Evolutionary conservation across 1,284 basidiomycete genomes (phyloP).

Genomic region (Rhodotorula sp.): DNA sequence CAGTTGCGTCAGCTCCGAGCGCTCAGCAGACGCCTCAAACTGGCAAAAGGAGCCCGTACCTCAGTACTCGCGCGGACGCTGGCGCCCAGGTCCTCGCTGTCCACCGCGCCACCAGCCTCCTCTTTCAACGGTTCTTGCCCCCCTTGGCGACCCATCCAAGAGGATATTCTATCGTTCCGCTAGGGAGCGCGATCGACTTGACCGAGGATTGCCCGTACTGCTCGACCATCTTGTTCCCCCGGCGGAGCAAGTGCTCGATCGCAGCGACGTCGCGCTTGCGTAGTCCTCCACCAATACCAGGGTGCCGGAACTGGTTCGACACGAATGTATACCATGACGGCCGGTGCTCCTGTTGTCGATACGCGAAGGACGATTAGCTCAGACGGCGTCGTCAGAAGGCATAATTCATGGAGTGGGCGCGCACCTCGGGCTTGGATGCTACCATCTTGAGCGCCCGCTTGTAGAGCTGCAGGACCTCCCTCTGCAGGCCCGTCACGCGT

Average conservation of each 20-base stretch:
- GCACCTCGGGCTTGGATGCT: conserved; percentile 34
- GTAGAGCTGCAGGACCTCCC: conserved; percentile 37
- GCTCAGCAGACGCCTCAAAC: too few relatives aligned
- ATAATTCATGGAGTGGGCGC: not conserved
- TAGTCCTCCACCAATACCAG: conserved; percentile 39
- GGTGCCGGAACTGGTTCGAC: conserved; percentile 42
- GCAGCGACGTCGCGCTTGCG: conserved; percentile 39
- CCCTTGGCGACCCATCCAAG: conserved; percentile 30
- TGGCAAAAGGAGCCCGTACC: too few relatives aligned
- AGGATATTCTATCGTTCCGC: conserved; percentile 10
- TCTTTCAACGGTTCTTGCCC: conserved; percentile 2
- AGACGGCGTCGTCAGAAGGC: too few relatives aligned
- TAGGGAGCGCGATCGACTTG: conserved; percentile 31
- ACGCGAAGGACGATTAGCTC: not conserved
- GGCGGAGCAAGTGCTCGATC: conserved; percentile 42
- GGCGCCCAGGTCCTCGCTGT: too few relatives aligned
- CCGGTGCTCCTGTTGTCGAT: conserved; percentile 32
- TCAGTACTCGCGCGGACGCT: too few relatives aligned
- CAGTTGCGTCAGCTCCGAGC: too few relatives aligned
- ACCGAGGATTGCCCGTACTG: conserved; percentile 28
- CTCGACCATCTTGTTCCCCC: conserved; percentile 44
- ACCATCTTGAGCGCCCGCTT: conserved; percentile 39
- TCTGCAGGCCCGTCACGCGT: conserved; percentile 38
- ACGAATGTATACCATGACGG: conserved; percentile 42
- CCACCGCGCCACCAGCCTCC: not conserved